Conservation (phyloP, 331 rosid genomes). For the Acacia pycnantha region DNA sequence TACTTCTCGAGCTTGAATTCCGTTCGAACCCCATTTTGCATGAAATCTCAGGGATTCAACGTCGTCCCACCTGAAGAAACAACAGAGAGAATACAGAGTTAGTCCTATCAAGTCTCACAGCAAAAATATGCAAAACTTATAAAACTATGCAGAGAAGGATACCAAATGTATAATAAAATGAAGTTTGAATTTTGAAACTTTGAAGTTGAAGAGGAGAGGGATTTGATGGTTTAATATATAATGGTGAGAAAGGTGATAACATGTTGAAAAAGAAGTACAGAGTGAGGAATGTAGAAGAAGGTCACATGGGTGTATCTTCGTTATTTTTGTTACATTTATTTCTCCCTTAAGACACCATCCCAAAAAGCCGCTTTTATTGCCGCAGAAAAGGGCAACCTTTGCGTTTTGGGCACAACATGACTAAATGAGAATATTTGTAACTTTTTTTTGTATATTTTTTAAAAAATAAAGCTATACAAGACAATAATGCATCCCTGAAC, state of each 20-base stretch:
- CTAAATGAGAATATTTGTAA: not conserved
- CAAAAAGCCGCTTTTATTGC: constrained; percentile 58
- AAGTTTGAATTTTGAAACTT: constrained; percentile 26
- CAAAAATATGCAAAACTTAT: not conserved
- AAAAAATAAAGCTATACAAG: not conserved
- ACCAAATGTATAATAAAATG: not conserved
- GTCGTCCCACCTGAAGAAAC: constrained; percentile 35
- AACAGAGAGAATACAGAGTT: constrained; percentile 5
- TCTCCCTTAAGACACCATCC: constrained; percentile 40
- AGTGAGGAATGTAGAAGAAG: constrained; percentile 54
- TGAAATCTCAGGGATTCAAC: constrained; percentile 19
- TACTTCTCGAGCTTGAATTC: constrained; percentile 43
- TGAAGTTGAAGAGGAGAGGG: constrained; percentile 22
- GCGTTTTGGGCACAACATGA: not conserved
- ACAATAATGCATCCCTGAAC: not conserved
- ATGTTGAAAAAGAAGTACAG: constrained; percentile 32
- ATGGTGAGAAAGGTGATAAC: constrained; percentile 23
- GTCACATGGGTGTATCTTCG: constrained; percentile 76
- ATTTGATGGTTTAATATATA: constrained; percentile 24
- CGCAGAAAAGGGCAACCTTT: constrained; percentile 41
- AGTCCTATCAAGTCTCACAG: constrained; percentile 3
- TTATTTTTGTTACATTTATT: constrained; percentile 38
- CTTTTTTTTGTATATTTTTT: not conserved
- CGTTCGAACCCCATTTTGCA: constrained; percentile 51
- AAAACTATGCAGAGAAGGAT: not conserved